A percentile compares a stretch with the other conserved stretches of the same genome.
These are phyloP conservation scores for Plasmopara viticola DNA, from an alignment of 352 stramenopile genomes.

Conservation along the genomic window DNA sequence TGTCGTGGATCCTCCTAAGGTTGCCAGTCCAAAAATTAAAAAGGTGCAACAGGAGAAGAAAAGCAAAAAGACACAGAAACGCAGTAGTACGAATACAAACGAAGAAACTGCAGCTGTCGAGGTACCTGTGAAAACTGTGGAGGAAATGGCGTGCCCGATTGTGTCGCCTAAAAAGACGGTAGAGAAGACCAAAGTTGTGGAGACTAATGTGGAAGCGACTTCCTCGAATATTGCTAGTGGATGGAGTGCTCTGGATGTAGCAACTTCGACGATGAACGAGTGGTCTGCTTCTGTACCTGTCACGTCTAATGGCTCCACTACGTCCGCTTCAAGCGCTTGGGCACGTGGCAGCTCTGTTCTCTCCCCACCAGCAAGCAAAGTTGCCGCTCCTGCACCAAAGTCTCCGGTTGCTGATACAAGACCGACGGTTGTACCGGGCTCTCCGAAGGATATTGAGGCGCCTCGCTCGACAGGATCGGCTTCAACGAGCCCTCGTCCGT, in stretches of 20 bases:
- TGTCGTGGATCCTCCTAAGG: slow-evolving; percentile 12
- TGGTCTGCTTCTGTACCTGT: slow-evolving; percentile 39
- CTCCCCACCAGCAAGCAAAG: slow-evolving; percentile 22
- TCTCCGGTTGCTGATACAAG: slow-evolving; percentile 28
- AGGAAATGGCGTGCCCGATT: slow-evolving; percentile 30
- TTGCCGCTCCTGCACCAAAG: slow-evolving; percentile 18
- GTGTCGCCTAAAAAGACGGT: slow-evolving; percentile 27
- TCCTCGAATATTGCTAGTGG: slow-evolving; percentile 37
- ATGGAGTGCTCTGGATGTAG: slow-evolving; percentile 67
- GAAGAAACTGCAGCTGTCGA: slow-evolving; percentile 15
- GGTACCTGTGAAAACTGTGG: slow-evolving; percentile 20
- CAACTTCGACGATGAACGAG: slow-evolving; percentile 50
- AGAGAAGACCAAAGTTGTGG: slow-evolving; percentile 32
- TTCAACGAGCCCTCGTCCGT: slow-evolving; percentile 61
- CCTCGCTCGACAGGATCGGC: slow-evolving; percentile 26
- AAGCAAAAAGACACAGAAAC: slow-evolving; percentile 30
- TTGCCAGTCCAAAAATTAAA: slow-evolving; percentile 37
- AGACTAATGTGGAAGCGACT: slow-evolving; percentile 29
- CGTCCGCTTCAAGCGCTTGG: slow-evolving; percentile 63
- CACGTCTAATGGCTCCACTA: slow-evolving; percentile 42
- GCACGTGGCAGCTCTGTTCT: slow-evolving; percentile 52
- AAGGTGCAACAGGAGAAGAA: slow-evolving; percentile 39
- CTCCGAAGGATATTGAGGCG: slow-evolving; percentile 60
- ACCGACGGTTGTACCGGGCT: slow-evolving; percentile 48
- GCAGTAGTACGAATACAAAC: slow-evolving; percentile 6